phyloP scores from a whole-genome alignment of 2,329 filamentous ascomycete genomes.

The Cryphonectria radicalis region DNA sequence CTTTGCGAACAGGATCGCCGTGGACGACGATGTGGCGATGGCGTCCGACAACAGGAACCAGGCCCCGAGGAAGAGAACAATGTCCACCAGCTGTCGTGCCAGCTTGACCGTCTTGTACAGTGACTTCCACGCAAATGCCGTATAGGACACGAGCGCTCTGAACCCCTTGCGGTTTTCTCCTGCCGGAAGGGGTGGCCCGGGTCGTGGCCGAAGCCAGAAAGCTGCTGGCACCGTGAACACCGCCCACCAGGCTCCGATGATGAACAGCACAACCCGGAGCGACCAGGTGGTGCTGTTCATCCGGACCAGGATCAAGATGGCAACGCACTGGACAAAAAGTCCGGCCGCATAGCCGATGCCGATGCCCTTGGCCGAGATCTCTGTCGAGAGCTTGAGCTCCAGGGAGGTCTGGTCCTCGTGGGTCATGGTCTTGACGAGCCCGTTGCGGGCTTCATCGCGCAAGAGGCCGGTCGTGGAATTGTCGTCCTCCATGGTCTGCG shows the following conservation, averaged over 20 bases:
- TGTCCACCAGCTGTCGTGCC: conserved; percentile 73
- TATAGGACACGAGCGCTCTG: conserved; percentile 68
- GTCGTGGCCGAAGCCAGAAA: conserved; percentile 84
- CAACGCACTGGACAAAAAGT: conserved; percentile 79
- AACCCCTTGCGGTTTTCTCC: conserved; percentile 43
- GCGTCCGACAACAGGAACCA: conserved; percentile 97
- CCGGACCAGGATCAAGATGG: conserved; percentile 75
- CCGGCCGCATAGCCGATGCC: conserved; percentile 92
- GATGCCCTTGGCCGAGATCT: conserved; percentile 89
- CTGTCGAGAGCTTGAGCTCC: conserved; percentile 82
- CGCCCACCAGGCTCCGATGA: conserved; percentile 92
- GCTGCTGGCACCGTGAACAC: conserved; percentile 87
- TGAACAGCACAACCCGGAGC: conserved; percentile 82
- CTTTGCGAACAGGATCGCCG: conserved; percentile 94
- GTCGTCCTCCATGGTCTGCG: conserved; percentile 39
- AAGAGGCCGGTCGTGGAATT: conserved; percentile 54
- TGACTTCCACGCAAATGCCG: conserved; percentile 83
- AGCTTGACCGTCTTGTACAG: conserved; percentile 79
- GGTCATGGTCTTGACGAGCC: conserved; percentile 45
- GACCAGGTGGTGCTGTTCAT: conserved; percentile 82
- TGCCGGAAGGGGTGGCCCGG: conserved; percentile 75
- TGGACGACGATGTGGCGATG: conserved; percentile 92
- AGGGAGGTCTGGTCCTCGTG: conserved; percentile 59
- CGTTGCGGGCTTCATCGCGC: conserved; percentile 37
- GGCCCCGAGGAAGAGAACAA: conserved; percentile 78